These are phyloP conservation scores for Acer negundo DNA, from an alignment of 345 rosid genomes.

Conservation along the genomic window DNA sequence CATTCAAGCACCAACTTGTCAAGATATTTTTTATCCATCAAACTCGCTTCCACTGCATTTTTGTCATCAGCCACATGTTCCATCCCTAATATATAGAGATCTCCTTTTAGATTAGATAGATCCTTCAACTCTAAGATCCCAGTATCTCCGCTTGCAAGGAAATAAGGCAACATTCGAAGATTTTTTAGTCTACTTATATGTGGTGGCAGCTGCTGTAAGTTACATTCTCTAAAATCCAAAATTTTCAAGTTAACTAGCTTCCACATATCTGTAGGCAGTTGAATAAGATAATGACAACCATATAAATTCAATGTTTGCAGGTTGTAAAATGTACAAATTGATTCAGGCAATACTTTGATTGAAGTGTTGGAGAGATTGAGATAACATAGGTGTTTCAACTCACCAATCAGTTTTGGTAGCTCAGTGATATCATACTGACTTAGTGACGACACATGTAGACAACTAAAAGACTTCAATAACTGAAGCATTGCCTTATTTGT, in stretches of 20 bases:
- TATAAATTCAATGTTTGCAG: conserved; percentile 12
- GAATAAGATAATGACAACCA: background rate
- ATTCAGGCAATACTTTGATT: conserved; percentile 8
- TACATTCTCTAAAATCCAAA: background rate
- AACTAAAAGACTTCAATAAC: background rate
- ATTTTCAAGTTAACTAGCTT: background rate
- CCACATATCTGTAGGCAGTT: background rate
- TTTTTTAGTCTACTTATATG: conserved; percentile 4
- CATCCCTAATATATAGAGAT: background rate
- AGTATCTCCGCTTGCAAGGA: background rate
- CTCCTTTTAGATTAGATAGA: background rate
- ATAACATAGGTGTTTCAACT: conserved; percentile 14
- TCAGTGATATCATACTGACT: background rate
- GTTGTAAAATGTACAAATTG: conserved; percentile 9
- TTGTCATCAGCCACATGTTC: background rate
- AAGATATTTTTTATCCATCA: conserved; percentile 16
- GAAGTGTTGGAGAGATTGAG: conserved; percentile 10
- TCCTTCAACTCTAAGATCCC: conserved; percentile 5
- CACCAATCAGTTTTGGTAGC: conserved; percentile 4
- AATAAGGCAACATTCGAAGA: conserved; percentile 11
- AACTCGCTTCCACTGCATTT: conserved; percentile 1
- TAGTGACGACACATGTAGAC: conserved; percentile 10
- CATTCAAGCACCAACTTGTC: conserved; percentile 9
- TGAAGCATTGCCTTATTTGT: background rate
- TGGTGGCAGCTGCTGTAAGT: background rate